These are phyloP conservation scores for Phytophthora palmivora DNA, from an alignment of 352 stramenopile species.

Conservation along the genomic window DNA sequence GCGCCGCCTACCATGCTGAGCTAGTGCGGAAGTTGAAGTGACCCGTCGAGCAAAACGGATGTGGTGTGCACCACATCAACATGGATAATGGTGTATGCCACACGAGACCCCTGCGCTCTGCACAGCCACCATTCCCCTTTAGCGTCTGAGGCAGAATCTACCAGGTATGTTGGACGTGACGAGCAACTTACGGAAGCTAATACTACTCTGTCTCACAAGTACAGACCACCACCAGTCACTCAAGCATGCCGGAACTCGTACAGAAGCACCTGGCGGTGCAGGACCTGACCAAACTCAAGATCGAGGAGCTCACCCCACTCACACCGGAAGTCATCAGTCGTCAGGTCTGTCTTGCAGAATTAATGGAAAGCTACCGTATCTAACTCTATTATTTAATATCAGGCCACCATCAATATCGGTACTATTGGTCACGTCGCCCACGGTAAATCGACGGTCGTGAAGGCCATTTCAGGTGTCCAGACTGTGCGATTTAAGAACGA, in stretches of 20 bases:
- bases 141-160: background rate
- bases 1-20: slow-evolving; percentile 21
- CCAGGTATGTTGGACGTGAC: background rate
- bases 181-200: no score
- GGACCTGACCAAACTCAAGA: slow-evolving; percentile 96
- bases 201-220: no score
- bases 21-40: slow-evolving; percentile 21
- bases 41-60: slow-evolving; percentile 9
- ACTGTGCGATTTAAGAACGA: slow-evolving; percentile 99
- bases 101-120: slow-evolving; percentile 27
- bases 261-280: slow-evolving; percentile 91
- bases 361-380: background rate
- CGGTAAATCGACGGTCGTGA: slow-evolving; percentile 99
- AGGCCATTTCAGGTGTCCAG: slow-evolving; percentile 99
- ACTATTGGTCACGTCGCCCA: slow-evolving; percentile 99
- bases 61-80: background rate
- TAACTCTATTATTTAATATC: background rate
- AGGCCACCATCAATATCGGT: slow-evolving; percentile 99
- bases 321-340: slow-evolving; percentile 98
- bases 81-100: slow-evolving; percentile 11
- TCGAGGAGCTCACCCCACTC: slow-evolving; percentile 96
- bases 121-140: slow-evolving; percentile 32
- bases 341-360: slow-evolving; percentile 33
- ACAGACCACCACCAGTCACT: background rate
- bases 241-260: slow-evolving; percentile 65